Conservation (phyloP, 768 basidiomycete genomes). For the Russula dissimulans region DNA sequence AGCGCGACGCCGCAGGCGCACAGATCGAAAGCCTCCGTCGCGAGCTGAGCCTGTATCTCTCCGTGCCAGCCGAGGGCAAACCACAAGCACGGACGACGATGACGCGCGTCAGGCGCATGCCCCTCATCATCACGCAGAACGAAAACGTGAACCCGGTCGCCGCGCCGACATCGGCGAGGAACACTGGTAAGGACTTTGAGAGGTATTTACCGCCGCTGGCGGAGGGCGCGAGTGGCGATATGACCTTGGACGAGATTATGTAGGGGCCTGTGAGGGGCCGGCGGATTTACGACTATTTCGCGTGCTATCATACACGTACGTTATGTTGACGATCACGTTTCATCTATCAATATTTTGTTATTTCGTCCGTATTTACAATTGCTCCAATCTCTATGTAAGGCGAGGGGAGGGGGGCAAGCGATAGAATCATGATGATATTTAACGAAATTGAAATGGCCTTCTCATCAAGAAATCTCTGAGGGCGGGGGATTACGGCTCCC, state of each 20-base stretch:
- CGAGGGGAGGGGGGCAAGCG: background rate
- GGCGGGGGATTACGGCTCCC: too few relatives aligned
- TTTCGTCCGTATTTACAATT: too few relatives aligned
- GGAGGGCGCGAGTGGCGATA: slow-evolving; percentile 19
- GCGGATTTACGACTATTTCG: background rate
- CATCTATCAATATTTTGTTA: too few relatives aligned
- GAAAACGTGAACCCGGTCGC: slow-evolving; percentile 13
- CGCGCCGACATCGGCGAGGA: background rate
- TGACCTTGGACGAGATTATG: slow-evolving; percentile 27
- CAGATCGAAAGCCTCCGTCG: slow-evolving; percentile 27
- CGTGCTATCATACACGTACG: too few relatives aligned
- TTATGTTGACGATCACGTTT: background rate
- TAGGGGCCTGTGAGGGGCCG: background rate
- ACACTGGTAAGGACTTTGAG: background rate
- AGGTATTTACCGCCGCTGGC: slow-evolving; percentile 16
- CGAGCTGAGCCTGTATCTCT: slow-evolving; percentile 30
- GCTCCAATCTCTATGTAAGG: too few relatives aligned
- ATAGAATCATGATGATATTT: background rate
- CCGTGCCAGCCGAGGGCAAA: slow-evolving; percentile 25
- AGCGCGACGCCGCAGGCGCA: slow-evolving; percentile 24
- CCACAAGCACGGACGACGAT: slow-evolving; percentile 25
- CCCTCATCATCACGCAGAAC: slow-evolving; percentile 21
- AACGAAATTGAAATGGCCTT: too few relatives aligned
- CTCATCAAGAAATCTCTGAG: too few relatives aligned
- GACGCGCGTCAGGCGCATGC: slow-evolving; percentile 27